Percentiles rank a stretch among this genome's conserved stretches.
phyloP scores from a whole-genome alignment of 306 rosid genomes.

The Styphnolobium japonicum region DNA sequence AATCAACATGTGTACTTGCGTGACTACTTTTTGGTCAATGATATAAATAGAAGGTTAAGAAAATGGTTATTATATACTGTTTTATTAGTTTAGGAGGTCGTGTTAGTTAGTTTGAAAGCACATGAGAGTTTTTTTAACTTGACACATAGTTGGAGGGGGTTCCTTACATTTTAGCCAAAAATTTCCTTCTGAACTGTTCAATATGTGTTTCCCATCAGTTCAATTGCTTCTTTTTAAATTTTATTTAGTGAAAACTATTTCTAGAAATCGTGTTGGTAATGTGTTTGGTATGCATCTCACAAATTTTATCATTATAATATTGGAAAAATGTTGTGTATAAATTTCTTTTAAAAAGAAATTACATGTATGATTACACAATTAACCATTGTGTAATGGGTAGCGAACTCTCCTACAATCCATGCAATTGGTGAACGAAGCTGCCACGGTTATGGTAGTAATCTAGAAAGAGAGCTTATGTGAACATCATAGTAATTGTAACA shows the following conservation, averaged over 20 bases:
- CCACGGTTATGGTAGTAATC: not conserved
- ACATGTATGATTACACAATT: not conserved
- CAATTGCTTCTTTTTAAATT: not conserved
- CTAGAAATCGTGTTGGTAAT: not conserved
- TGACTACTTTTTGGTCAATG: too few species aligned
- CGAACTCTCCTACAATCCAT: not conserved
- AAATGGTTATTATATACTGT: too few species aligned
- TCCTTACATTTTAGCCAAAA: too few species aligned
- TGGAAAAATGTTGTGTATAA: not conserved
- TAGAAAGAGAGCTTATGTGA: not conserved
- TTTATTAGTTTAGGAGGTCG: too few species aligned
- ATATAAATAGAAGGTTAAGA: too few species aligned
- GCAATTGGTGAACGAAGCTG: not conserved
- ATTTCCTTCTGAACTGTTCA: not conserved
- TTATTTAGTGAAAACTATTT: not conserved
- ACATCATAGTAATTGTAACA: not conserved
- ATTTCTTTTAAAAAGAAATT: not conserved
- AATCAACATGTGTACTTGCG: too few species aligned
- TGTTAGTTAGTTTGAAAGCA: too few species aligned
- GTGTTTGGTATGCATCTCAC: not conserved
- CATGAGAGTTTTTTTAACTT: too few species aligned
- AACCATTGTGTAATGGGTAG: not conserved
- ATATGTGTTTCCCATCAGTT: not conserved
- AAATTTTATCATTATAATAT: not conserved
- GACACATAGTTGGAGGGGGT: too few species aligned